Base-by-base conservation (phyloP, 2,329 filamentous ascomycete genomes). In the Cyphellophora attinorum region DNA sequence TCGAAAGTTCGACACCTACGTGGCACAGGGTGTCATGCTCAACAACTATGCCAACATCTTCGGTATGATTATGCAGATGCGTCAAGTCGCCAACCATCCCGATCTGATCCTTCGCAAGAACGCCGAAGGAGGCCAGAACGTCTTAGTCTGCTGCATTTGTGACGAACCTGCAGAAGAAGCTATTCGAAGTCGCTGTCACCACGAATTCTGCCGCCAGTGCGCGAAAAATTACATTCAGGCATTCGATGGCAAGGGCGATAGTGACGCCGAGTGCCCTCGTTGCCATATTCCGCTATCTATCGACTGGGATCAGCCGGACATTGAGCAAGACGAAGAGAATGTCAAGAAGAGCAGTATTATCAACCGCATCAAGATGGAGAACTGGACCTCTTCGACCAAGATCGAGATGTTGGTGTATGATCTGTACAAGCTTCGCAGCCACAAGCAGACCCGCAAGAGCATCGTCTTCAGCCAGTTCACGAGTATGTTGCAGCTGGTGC, bases 1-100 rank as follows among this genome's bases (percentile, higher is more conserved):
- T 39, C 81, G 91, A 41, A 79, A 86, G 50, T 98, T 96, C 47
- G 85, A 96, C 53, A 96, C 88, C 0, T 98, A 96, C 47, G 91
- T 96, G 23, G 81, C 85, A 12, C 84, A 86, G 44, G 88, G 86
- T 64, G 89, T 96, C 13, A 76, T 98, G 59, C 72, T 98, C 41
- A 86, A 96, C 67, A 94, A 95, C 55, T 96, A 96, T 49, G 91
- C 91, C 64, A 98, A 98, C 40, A 96, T 98, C 46, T 98, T 98
- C 51, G 89, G 88, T 53, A 72, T 98, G 36, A 95, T 98, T 53
- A 96, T 96, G 85, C 88, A 94, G 59, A 96, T 98, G 89, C 81
- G 91, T 36, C 91, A 98, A 62, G 85, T 95, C 16, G 86, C 91
- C 5, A 91, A 98, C 47, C 91, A 98, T 54, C 91, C 91, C 0